Evolutionary conservation across 2,329 filamentous ascomycete genomes (phyloP), one percentile per base, ranked within the genome.

Genomic region (Pseudocercospora macadamiae): DNA sequence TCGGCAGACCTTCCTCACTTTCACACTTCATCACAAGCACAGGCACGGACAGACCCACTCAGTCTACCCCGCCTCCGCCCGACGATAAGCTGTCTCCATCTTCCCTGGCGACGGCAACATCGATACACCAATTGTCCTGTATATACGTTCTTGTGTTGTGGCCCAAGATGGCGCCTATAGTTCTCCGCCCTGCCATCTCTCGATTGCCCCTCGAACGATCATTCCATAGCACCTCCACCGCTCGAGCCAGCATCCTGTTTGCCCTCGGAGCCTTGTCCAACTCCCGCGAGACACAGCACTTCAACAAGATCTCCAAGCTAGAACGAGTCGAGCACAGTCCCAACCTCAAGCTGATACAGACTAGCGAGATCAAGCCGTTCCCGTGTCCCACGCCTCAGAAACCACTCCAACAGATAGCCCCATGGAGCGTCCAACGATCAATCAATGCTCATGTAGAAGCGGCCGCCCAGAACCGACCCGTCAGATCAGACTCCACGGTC

Each of bases 251-350:
- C 63, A 49, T 67, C 45, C 61, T 70, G 37, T 71, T 71, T 65
- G 64, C 66, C 39, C 64, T 72, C n/a, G 47, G 54, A 36, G 63
- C 65, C 19, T 63, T 72, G 3, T 68, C 64, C 44, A 71, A 72
- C 64, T 62, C 62, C 54, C 67, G 69, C 21, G 70, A 72, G 32
- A 72, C 69, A 1, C 68, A 70, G 45, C 68, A 72, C 61, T 68
- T 72, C 62, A 68, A 66, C 64, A 71, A 70, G 49, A 44, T 70
- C 39, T 67, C 70, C 30, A 56, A 57, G 6, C 68, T 72, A 12
- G 34, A 63, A 4, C 66, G 69, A 23, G 60, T 65, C 51, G 69
- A 71, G 53, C 70, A 72, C 54, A 68, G 64, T n/a, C 70, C 70
- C 1, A 53, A 63, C 2, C 64, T 72, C 14, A 67, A 71, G 32